A percentile compares a stretch with the other conserved stretches of the same genome.
phyloP scores from a whole-genome alignment of 2,329 filamentous ascomycete genomes.

The Alternaria arbusti region DNA sequence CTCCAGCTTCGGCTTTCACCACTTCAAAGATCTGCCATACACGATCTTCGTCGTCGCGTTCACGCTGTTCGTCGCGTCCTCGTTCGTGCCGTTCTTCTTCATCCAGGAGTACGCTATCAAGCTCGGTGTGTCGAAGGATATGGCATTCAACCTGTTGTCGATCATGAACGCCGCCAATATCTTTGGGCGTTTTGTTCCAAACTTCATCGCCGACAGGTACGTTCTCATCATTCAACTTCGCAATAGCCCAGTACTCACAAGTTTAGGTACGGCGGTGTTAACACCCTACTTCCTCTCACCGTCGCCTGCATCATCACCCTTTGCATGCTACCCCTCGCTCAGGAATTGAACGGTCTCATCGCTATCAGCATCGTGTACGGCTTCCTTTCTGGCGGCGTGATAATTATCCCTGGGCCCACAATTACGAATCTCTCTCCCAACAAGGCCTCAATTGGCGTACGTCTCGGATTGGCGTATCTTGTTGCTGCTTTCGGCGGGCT shows the following conservation, averaged over 20 bases:
- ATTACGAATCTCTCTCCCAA: conserved; percentile 47
- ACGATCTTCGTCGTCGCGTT: conserved; percentile 21
- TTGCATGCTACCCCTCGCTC: conserved; percentile 35
- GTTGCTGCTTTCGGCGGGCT: conserved; percentile 57
- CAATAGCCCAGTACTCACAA: not conserved
- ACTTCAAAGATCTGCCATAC: conserved; percentile 28
- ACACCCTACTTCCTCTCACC: conserved; percentile 45
- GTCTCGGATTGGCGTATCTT: conserved; percentile 60
- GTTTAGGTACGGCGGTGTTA: conserved; percentile 33
- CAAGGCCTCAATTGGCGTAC: conserved; percentile 50
- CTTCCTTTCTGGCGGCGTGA: conserved; percentile 52
- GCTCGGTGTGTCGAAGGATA: conserved; percentile 41
- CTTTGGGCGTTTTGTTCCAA: conserved; percentile 53
- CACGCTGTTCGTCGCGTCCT: conserved; percentile 20
- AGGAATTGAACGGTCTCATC: conserved; percentile 38
- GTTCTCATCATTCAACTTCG: not conserved
- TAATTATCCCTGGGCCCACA: conserved; percentile 50
- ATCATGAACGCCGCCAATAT: conserved; percentile 66
- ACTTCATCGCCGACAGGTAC: conserved; percentile 48
- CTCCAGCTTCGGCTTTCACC: conserved; percentile 15
- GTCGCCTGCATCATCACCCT: conserved; percentile 46
- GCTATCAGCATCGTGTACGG: conserved; percentile 47
- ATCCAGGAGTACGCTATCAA: conserved; percentile 26
- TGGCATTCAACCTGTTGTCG: conserved; percentile 69
- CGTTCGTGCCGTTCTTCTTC: conserved; percentile 29